Conservation (phyloP, 495 filamentous ascomycete genomes). For the Penicillium angulare region DNA sequence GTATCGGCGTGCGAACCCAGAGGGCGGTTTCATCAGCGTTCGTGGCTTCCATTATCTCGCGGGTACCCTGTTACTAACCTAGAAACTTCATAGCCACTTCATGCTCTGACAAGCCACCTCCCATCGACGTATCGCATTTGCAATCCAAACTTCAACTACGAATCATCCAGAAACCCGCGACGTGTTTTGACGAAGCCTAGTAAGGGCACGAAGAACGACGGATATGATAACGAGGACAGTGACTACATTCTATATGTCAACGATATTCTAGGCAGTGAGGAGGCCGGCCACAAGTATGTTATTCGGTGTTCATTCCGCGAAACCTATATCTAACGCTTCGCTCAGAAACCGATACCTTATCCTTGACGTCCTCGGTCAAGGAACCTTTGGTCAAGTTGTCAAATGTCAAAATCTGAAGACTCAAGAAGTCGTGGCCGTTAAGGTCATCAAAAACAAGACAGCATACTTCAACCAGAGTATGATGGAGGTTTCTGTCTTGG, state of each 20-base stretch:
- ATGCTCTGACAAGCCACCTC: constrained; percentile 92
- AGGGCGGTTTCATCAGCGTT: constrained; percentile 98
- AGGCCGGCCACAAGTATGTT: constrained; percentile 90
- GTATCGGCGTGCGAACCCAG: constrained; percentile 90
- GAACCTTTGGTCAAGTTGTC: constrained; percentile 99
- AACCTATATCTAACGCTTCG: neutral
- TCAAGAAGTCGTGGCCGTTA: constrained; percentile 97
- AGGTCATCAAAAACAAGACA: constrained; percentile 98
- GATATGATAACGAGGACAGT: constrained; percentile 98
- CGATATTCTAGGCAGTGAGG: constrained; percentile 96
- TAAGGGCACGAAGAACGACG: constrained; percentile 98
- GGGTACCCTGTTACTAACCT: neutral
- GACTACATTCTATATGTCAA: constrained; percentile 99
- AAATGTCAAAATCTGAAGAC: constrained; percentile 99
- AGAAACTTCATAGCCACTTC: constrained; percentile 66
- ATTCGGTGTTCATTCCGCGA: neutral
- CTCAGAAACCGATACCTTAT: constrained; percentile 96
- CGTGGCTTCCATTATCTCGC: constrained; percentile 32
- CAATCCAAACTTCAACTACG: constrained; percentile 98
- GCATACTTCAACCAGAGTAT: constrained; percentile 99
- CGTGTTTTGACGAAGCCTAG: constrained; percentile 98
- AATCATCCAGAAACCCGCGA: constrained; percentile 96
- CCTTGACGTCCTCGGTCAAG: constrained; percentile 95
- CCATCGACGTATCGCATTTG: constrained; percentile 97
- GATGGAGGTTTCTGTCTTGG: constrained; percentile 99